A percentile compares a stretch with the other conserved stretches of the same genome.
phyloP scores from a whole-genome alignment of 2,329 filamentous ascomycete genomes.

The Colletotrichum chrysophilum region DNA sequence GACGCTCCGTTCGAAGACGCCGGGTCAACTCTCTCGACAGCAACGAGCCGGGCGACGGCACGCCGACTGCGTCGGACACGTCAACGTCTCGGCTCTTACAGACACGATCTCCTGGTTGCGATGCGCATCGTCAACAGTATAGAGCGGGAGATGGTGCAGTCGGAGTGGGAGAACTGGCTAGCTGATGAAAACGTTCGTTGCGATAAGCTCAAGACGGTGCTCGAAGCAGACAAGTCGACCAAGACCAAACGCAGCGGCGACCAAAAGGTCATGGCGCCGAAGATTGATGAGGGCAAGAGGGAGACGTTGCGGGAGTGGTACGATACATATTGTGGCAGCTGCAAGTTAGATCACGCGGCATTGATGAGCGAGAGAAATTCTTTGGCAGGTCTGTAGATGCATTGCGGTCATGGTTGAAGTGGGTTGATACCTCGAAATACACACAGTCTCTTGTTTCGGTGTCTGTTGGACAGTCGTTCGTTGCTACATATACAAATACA shows the following conservation, averaged over 20 bases:
- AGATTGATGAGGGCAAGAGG: constrained; percentile 30
- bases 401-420: background rate
- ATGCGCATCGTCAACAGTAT: constrained; percentile 89
- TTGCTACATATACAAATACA: background rate
- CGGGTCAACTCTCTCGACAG: constrained; percentile 50
- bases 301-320: constrained; percentile 53
- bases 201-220: constrained; percentile 58
- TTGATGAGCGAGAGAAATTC: constrained; percentile 24
- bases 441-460: constrained; percentile 7
- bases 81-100: constrained; percentile 80
- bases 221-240: constrained; percentile 35
- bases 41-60: constrained; percentile 58
- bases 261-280: constrained; percentile 25
- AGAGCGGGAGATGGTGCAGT: constrained; percentile 82
- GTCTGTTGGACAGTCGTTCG: background rate
- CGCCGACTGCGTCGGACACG: constrained; percentile 78
- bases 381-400: constrained; percentile 4
- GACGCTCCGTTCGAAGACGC: constrained; percentile 62
- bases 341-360: constrained; percentile 47
- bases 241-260: background rate
- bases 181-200: constrained; percentile 79
- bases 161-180: constrained; percentile 95
- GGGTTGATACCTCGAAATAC: background rate
- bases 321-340: constrained; percentile 62
- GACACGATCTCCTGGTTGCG: constrained; percentile 90